A percentile compares a stretch with the other conserved stretches of the same genome.
Evolutionary conservation across 2,329 filamentous ascomycete genomes (phyloP).

Genomic region (Ascochyta pisi): DNA sequence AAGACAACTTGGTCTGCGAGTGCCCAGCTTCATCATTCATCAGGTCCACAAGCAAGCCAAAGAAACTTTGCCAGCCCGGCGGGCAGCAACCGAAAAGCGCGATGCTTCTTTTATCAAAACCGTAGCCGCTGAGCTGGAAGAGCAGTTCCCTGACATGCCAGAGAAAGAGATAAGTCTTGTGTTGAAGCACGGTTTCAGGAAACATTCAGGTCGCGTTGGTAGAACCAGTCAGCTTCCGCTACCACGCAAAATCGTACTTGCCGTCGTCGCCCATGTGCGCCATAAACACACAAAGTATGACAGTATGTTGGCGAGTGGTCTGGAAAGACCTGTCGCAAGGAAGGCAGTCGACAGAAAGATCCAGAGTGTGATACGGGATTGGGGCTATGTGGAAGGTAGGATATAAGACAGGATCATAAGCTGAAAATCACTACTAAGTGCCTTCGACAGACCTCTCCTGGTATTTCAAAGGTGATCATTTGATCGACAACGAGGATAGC

Average conservation of each 20-base stretch:
- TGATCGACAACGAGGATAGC: not conserved
- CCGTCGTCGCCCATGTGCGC: conserved; percentile 59
- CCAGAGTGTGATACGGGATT: conserved; percentile 29
- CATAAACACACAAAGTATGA: conserved; percentile 60
- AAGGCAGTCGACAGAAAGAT: conserved; percentile 29
- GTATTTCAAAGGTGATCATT: conserved; percentile 16
- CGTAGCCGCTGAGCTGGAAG: conserved; percentile 42
- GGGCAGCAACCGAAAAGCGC: conserved; percentile 46
- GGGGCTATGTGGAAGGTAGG: conserved; percentile 38
- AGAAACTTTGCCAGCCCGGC: conserved; percentile 51
- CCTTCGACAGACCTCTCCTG: conserved; percentile 19
- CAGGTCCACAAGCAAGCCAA: conserved; percentile 49
- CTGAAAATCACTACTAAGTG: not conserved
- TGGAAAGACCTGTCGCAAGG: conserved; percentile 31
- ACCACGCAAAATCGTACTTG: conserved; percentile 53
- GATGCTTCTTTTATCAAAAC: conserved; percentile 31
- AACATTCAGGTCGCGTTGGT: conserved; percentile 58
- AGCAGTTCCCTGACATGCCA: conserved; percentile 54
- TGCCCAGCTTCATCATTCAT: conserved; percentile 49
- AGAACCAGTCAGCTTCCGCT: conserved; percentile 51
- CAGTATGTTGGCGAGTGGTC: conserved; percentile 36
- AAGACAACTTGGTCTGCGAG: conserved; percentile 51
- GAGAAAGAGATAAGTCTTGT: conserved; percentile 42
- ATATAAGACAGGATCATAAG: not conserved
- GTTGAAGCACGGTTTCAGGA: conserved; percentile 54